Percentiles rank a stretch among this genome's conserved stretches.
phyloP scores from a whole-genome alignment of 2,329 filamentous ascomycete species.

The Tolypocladium sp. region DNA sequence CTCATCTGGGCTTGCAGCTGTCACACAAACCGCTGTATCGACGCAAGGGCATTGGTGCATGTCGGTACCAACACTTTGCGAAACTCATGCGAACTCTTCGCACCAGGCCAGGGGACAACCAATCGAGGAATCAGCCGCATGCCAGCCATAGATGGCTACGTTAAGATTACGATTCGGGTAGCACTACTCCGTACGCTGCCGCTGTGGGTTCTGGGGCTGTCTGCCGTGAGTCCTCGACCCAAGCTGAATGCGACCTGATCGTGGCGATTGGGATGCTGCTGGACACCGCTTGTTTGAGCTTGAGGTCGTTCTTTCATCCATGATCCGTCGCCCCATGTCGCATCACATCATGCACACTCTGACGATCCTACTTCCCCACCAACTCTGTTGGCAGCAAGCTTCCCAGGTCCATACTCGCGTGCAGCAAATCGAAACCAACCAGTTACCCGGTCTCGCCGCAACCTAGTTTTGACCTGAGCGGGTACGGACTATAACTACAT shows the following conservation, averaged over 20 bases:
- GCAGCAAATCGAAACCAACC: not conserved
- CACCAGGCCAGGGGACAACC: not conserved
- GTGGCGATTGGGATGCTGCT: not conserved
- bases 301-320: not conserved
- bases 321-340: not conserved
- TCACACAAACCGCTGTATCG: not conserved
- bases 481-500: not conserved
- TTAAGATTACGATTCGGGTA: not conserved
- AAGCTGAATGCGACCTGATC: not conserved
- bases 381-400: not conserved
- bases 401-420: not conserved
- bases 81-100: not conserved
- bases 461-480: not conserved
- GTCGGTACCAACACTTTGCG: not conserved
- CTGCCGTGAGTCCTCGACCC: not conserved
- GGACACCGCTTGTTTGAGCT: not conserved
- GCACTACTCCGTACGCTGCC: not conserved
- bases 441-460: not conserved
- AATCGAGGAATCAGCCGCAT: not conserved
- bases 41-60: not conserved
- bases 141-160: not conserved
- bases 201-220: not conserved
- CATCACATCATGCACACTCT: not conserved
- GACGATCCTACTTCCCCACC: not conserved
- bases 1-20: not conserved